Conservation (phyloP, 2,329 filamentous ascomycete genomes). For the Ophiocordyceps camponoti-floridani region DNA sequence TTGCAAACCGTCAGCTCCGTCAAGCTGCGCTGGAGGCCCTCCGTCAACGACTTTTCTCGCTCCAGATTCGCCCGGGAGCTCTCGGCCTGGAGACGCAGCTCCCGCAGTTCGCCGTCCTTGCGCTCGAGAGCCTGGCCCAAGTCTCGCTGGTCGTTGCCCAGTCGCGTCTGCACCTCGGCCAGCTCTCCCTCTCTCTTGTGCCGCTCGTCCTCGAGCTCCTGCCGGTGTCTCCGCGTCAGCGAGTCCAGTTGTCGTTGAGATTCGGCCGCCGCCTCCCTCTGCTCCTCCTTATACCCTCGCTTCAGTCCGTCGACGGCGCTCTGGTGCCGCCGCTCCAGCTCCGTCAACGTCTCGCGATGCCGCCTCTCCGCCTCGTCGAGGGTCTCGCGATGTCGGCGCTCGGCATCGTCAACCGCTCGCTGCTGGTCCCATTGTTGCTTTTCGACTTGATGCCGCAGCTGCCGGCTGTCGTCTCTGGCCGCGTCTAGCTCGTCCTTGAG, state of each 20-base stretch:
- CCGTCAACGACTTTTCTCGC: slow-evolving; percentile 46
- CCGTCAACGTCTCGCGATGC: slow-evolving; percentile 16
- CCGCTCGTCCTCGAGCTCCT: slow-evolving; percentile 48
- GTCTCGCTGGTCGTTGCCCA: slow-evolving; percentile 33
- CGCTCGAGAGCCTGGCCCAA: slow-evolving; percentile 26
- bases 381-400: slow-evolving; percentile 16
- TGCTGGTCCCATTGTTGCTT: slow-evolving; percentile 17
- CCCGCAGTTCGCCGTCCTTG: slow-evolving; percentile 36
- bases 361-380: slow-evolving; percentile 24
- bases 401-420: slow-evolving; percentile 36
- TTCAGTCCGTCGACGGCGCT: slow-evolving; percentile 16
- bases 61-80: slow-evolving; percentile 31
- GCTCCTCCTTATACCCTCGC: slow-evolving; percentile 25
- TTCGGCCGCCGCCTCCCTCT: slow-evolving; percentile 30
- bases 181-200: slow-evolving; percentile 41
- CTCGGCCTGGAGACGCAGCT: slow-evolving; percentile 25
- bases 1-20: slow-evolving; percentile 42
- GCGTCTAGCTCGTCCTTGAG: slow-evolving; percentile 46
- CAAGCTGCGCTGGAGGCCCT: slow-evolving; percentile 30
- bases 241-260: slow-evolving; percentile 53
- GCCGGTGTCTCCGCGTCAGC: slow-evolving; percentile 41
- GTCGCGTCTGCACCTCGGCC: slow-evolving; percentile 39
- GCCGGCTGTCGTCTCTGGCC: slow-evolving; percentile 17
- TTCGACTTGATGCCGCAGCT: slow-evolving; percentile 16
- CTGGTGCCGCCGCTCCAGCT: slow-evolving; percentile 16